These are phyloP conservation scores for Schwanniomyces pseudopolymorphus DNA, from an alignment of 805 yeast genomes.

Conservation along the genomic window DNA sequence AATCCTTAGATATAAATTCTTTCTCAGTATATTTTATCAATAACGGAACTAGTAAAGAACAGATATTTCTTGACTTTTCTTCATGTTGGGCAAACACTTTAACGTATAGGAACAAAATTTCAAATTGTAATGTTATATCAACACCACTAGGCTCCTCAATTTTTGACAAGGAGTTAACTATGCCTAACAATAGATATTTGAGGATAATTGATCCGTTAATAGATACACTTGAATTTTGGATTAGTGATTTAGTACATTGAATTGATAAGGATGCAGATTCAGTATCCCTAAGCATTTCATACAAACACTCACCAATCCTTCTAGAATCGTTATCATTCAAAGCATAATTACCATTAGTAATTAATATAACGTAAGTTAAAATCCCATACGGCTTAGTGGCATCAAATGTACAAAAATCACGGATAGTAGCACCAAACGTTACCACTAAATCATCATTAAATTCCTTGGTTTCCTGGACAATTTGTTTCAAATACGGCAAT, in stretches of 20 bases:
- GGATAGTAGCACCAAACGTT: conserved; percentile 26
- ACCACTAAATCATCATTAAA: conserved; percentile 19
- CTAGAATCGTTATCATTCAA: conserved; percentile 23
- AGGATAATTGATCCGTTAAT: conserved; percentile 37
- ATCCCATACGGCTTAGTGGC: conserved; percentile 22
- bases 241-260: conserved; percentile 63
- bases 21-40: conserved; percentile 29
- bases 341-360: conserved; percentile 34
- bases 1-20: conserved; percentile 23
- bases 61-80: conserved; percentile 26
- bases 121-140: conserved; percentile 39
- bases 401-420: conserved; percentile 16
- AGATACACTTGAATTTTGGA: conserved; percentile 32
- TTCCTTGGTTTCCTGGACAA: conserved; percentile 23
- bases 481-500: conserved; percentile 41
- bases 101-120: conserved; percentile 47
- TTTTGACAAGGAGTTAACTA: conserved; percentile 32
- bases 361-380: conserved; percentile 32
- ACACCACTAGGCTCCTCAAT: conserved; percentile 18
- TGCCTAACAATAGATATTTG: conserved; percentile 44
- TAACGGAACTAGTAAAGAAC: conserved; percentile 35
- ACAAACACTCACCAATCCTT: conserved; percentile 20
- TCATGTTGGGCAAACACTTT: conserved; percentile 29
- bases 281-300: conserved; percentile 18
- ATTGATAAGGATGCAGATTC: conserved; percentile 29